Conservation (phyloP, 208 protist species). For the Acanthamoeba lenticulata region DNA sequence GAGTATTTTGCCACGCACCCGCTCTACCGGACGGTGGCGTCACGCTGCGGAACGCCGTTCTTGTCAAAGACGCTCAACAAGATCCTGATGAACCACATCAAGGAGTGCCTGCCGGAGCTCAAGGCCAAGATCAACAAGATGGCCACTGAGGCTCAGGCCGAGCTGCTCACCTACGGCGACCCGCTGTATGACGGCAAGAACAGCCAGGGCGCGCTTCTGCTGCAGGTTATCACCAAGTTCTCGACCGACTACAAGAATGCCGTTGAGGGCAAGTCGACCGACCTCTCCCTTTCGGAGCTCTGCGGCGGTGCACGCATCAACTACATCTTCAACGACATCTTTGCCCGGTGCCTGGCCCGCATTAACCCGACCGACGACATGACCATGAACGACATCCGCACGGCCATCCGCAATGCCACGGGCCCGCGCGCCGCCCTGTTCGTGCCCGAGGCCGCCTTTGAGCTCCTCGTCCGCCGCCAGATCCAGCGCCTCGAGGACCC, state of each 20-base stretch:
- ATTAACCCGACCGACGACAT: slow-evolving; percentile 93
- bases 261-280: slow-evolving; percentile 94
- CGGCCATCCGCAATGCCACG: slow-evolving; percentile 95
- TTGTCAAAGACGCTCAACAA: slow-evolving; percentile 92
- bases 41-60: slow-evolving; percentile 90
- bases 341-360: slow-evolving; percentile 90
- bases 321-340: slow-evolving; percentile 97
- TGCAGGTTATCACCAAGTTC: slow-evolving; percentile 89
- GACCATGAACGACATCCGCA: slow-evolving; percentile 94
- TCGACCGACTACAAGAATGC: slow-evolving; percentile 91
- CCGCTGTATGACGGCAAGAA: slow-evolving; percentile 72
- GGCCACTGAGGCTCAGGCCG: slow-evolving; percentile 60
- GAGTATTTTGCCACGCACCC: slow-evolving; percentile 91
- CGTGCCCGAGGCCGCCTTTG: slow-evolving; percentile 96
- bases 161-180: slow-evolving; percentile 77
- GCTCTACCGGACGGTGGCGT: slow-evolving; percentile 26
- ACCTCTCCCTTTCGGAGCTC: slow-evolving; percentile 90
- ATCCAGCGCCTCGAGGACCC: slow-evolving; percentile 92
- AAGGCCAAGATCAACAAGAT: slow-evolving; percentile 91
- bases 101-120: slow-evolving; percentile 93
- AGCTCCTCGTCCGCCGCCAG: slow-evolving; percentile 95
- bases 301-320: slow-evolving; percentile 95
- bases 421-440: slow-evolving; percentile 97
- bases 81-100: slow-evolving; percentile 96
- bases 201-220: slow-evolving; percentile 76